Base-by-base conservation (phyloP, 225 moss, liverwort and hornwort species). In the Pseudisothecium myosuroides region DNA sequence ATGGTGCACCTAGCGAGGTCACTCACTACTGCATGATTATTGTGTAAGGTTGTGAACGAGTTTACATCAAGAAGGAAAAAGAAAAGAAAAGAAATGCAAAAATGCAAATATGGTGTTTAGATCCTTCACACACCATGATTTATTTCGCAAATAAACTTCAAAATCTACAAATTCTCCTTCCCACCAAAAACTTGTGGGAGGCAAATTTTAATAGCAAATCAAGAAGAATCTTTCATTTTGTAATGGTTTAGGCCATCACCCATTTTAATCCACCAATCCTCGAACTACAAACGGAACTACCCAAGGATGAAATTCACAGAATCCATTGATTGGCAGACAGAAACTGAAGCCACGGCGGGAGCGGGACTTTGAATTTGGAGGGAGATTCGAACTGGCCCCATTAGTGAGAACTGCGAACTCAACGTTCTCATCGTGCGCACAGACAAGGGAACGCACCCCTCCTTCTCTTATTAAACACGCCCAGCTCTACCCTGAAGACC, bases 401-500 rank as follows among this genome's bases (percentile, higher is more conserved):
- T 72, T 14, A 11, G 2, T 2, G 24, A 39, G 88, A 76, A 83
- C 83, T 21, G 49, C 28, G 89, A 59, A 32, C 84, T 0, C 12
- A 4, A 1, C 0, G 49, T 79, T 54, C 39, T 65, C 39, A 39
- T 11, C 11, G n/a, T 82, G 81, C 73, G 47, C 82, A 49, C 0
- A 2, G 8, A 2, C 9, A 11, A 14, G 78, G 36, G 84, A 85
- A 89, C 84, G 32, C 41, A 29, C 2, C 12, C 63, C 24, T 39
- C 24, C 5, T 28, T 83, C 65, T 10, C 56, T 56, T 84, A 76
- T 76, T 66, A 76, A 76, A 47, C 1, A 29, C 56, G 28, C 36
- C 49, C 7, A 18, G 41, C n/a, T 58, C 37, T 8, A 0, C 1
- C 0, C 0, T 1, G 4, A 0, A 5, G 2, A 12, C 0, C 6